Evolutionary conservation across 1,284 basidiomycete genomes (phyloP), one percentile per base, ranked within the genome.

Genomic region (Trichosporon sp.): DNA sequence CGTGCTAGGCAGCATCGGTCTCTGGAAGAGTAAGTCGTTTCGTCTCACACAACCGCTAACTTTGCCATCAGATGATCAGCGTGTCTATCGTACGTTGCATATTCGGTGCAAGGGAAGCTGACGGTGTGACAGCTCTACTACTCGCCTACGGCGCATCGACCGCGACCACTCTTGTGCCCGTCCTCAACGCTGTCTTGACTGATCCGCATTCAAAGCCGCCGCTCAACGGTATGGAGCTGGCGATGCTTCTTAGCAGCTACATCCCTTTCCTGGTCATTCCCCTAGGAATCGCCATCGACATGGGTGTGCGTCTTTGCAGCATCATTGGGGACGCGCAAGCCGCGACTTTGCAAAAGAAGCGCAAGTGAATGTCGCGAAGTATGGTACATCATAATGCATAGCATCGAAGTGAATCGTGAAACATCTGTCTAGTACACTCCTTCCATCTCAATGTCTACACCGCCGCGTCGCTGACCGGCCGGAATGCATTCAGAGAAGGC

Each of bases 71-170:
- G 76, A 79, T 67, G 73, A 78, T 59, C 72, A 71, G 52, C 65
- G 76, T 23, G 70, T 78, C 19, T 78, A 78, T 56, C 76, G 75
- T 75, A 57, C 23, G 75, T 69, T 10, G 13, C 40, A 13, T 1
- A 23, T 2, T 29, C 11, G 3, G 5, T 49, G 21, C 13, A 4
- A n/a, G n/a, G 8, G 10, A 21, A 14, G 14, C 59, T 67, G 36
- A 65, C 46, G 10, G 80, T 19, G 25, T 86, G 25, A 3, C 61
- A 80, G 78, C 79, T n/a, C 65, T 81, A 19, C 80, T 94, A 4
- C 80, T 90, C 5, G 76, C 87, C 32, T 94, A 93, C 75, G 89
- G 84, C 27, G 88, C 89, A 0, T 90, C 89, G 0, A 88, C 90
- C 0, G 83, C 86, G 0, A 92, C 90, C 0, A 91, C 90, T 0